phyloP scores from a whole-genome alignment of 2,329 filamentous ascomycete genomes.

The Fusarium sp. region DNA sequence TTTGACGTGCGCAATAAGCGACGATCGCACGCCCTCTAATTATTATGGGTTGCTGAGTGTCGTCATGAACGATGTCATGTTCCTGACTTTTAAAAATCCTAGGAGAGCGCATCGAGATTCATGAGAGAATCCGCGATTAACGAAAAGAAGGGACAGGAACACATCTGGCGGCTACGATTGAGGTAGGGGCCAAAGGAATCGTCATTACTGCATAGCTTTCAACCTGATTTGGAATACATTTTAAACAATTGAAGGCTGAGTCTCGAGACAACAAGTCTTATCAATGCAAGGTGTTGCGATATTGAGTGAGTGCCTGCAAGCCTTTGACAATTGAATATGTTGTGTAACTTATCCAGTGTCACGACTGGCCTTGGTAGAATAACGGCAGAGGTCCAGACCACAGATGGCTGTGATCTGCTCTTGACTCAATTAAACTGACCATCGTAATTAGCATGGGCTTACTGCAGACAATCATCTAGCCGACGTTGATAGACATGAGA shows the following conservation, averaged over 20 bases:
- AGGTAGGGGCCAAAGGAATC: not conserved
- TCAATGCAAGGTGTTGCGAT: not conserved
- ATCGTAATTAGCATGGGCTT: slow-evolving; percentile 20
- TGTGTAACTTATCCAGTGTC: not conserved
- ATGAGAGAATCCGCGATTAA: not conserved
- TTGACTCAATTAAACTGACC: not conserved
- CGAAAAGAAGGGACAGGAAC: not conserved
- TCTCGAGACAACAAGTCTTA: not conserved
- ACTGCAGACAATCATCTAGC: slow-evolving; percentile 8
- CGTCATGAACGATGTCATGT: slow-evolving; percentile 30
- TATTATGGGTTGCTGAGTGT: slow-evolving; percentile 3
- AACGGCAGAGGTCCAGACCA: not conserved
- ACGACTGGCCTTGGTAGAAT: not conserved
- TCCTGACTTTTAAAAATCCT: slow-evolving; percentile 3
- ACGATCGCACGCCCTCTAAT: slow-evolving; percentile 10
- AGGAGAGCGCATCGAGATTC: not conserved
- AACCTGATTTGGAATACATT: not conserved
- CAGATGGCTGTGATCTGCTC: slow-evolving; percentile 14
- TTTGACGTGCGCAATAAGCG: not conserved
- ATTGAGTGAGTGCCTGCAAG: not conserved
- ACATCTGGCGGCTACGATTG: not conserved
- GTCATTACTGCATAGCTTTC: slow-evolving; percentile 13
- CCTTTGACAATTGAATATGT: not conserved
- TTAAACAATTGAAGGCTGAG: not conserved
- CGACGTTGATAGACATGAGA: slow-evolving; percentile 7